Percentiles rank a stretch among this genome's conserved stretches.
Conservation (phyloP, 495 filamentous ascomycete genomes). For the Aspergillus egyptiacus region DNA sequence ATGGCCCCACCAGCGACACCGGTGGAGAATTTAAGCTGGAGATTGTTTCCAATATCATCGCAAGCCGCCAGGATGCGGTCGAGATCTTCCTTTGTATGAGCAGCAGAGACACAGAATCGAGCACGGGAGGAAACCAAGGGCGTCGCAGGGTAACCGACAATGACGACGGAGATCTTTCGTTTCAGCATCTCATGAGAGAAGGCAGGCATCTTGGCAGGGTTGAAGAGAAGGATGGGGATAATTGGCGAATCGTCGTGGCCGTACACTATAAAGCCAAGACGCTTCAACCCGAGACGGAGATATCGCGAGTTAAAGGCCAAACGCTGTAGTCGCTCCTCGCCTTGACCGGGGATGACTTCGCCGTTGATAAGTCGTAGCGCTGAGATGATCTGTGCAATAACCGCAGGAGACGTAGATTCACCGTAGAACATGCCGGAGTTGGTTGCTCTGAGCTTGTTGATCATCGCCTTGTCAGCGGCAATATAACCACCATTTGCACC, state of each 20-base stretch:
- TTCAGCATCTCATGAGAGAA: constrained; percentile 98
- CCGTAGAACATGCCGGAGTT: constrained; percentile 85
- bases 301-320: constrained; percentile 98
- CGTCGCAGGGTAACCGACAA: constrained; percentile 97
- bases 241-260: constrained; percentile 98
- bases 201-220: constrained; percentile 94
- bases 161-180: constrained; percentile 96
- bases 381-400: constrained; percentile 80
- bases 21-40: constrained; percentile 94
- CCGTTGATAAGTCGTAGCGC: constrained; percentile 83
- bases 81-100: constrained; percentile 96
- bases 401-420: constrained; percentile 79
- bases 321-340: constrained; percentile 90
- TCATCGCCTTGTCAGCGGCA: constrained; percentile 82
- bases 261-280: constrained; percentile 92
- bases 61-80: constrained; percentile 86
- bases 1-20: constrained; percentile 84
- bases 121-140: constrained; percentile 90
- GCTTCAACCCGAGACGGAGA: constrained; percentile 91
- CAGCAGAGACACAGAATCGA: constrained; percentile 90
- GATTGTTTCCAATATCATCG: constrained; percentile 83
- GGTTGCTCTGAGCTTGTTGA: constrained; percentile 78
- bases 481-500: constrained; percentile 97
- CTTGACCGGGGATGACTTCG: constrained; percentile 82
- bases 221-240: constrained; percentile 87